Evolutionary conservation across 768 basidiomycete species (phyloP), one percentile per base, ranked within the genome.

Genomic region (Leccinum disarticulatum): DNA sequence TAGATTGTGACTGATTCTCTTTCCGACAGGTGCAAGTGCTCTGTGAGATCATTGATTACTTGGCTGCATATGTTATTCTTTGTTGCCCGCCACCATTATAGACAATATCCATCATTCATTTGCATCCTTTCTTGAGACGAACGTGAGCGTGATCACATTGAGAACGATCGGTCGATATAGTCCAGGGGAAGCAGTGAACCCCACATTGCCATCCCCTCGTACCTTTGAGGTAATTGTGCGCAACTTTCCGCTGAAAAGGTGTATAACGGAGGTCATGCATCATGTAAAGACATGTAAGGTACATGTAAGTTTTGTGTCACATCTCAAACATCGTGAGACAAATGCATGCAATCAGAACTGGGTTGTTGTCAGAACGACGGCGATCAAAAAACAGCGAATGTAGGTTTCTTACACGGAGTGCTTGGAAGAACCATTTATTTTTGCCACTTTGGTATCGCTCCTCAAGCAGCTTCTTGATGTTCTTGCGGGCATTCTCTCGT

Each of bases 361-460:
- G 5, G 38, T 13, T 6, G 30, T 6, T 41, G 52, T 6, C 6
- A 30, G 1, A 28, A 19, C 10, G 43, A 13, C 19, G 43, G 11
- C 3, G 19, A 46, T 46, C 19, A 15, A 22, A 15, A 22, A 6
- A 22, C 43, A 46, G 19, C 2, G 10, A 46, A 46, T 4, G 19
- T 22, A 22, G 43, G 2, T 27, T 19, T 74, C 81, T 74, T 81
- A 93, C 92, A 73, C 87, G 86, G 65, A 94, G 86, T 57, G 88
- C 74, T 63, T 86, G 83, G 87, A 95, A 95, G 85, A 95, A 98
- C 95, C 95, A 98, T 77, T 88, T 87, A 87, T 97, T 98, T 87
- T 96, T 95, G 61, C 97, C 97, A 54, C 81, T 78, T 52, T 82
- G 82, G 86, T 98, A 97, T 60, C 95, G 83, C 72, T 98, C 95